Conservation (phyloP, 768 basidiomycete species). For the Lactarius quietus region DNA sequence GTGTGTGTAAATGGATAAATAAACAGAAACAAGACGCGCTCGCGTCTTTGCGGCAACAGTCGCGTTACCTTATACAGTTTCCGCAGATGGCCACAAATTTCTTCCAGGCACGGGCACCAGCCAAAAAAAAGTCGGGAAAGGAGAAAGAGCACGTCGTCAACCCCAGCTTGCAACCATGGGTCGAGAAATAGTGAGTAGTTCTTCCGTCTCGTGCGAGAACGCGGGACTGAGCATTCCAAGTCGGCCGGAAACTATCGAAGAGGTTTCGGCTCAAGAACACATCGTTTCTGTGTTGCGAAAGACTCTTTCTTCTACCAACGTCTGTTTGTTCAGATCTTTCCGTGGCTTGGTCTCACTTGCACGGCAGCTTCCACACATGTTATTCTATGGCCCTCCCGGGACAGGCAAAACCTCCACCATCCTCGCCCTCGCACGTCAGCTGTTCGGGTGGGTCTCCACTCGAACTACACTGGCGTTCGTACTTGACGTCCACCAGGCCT, state of each 20-base stretch:
- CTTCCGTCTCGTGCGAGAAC: background rate
- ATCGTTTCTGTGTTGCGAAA: slow-evolving; percentile 89
- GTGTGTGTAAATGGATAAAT: slow-evolving; percentile 10
- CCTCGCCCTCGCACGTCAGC: slow-evolving; percentile 85
- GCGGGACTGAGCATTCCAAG: slow-evolving; percentile 38
- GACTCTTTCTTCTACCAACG: slow-evolving; percentile 90
- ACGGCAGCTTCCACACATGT: slow-evolving; percentile 93
- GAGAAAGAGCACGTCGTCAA: slow-evolving; percentile 40
- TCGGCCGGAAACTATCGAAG: slow-evolving; percentile 96
- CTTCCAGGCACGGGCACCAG: slow-evolving; percentile 43
- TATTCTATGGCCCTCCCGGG: slow-evolving; percentile 99
- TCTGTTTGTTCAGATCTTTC: slow-evolving; percentile 34
- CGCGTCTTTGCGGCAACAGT: background rate
- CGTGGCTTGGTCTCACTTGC: slow-evolving; percentile 2
- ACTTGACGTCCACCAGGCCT: slow-evolving; percentile 51
- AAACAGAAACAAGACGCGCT: slow-evolving; percentile 8
- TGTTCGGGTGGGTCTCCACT: slow-evolving; percentile 71
- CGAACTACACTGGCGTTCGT: too few relatives aligned
- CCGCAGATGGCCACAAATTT: slow-evolving; percentile 51
- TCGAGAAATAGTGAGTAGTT: slow-evolving; percentile 88
- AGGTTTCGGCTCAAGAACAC: slow-evolving; percentile 96
- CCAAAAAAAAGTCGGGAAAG: slow-evolving; percentile 26
- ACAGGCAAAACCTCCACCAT: slow-evolving; percentile 99
- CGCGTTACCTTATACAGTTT: slow-evolving; percentile 20
- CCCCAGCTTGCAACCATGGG: slow-evolving; percentile 83